Percentiles rank a stretch among this genome's conserved stretches.
These are phyloP conservation scores for Saccharomyces mikatae DNA, from an alignment of 805 yeast genomes.

Conservation along the genomic window DNA sequence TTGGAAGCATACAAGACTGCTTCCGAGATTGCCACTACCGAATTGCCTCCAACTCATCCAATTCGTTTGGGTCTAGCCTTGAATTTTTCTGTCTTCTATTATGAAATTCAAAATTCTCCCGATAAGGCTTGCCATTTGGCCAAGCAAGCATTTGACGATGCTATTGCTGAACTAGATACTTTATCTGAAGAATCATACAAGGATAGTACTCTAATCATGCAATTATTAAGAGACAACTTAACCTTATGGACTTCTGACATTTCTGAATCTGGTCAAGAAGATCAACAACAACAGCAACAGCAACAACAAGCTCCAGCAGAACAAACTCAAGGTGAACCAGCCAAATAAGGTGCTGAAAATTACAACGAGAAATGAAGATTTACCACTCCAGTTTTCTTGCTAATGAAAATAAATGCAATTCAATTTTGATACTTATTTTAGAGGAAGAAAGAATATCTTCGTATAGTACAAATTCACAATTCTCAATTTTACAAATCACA, in stretches of 20 bases:
- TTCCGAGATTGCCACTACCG: constrained; percentile 89
- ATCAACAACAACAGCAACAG: constrained; percentile 26
- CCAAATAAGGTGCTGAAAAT: constrained; percentile 4
- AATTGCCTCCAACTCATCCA: constrained; percentile 95
- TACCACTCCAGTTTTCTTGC: not conserved
- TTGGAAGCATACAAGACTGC: constrained; percentile 90
- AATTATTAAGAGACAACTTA: constrained; percentile 91
- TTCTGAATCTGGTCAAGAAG: constrained; percentile 67
- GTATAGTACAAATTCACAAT: not conserved
- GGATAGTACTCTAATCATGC: constrained; percentile 96
- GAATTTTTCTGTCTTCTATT: constrained; percentile 94
- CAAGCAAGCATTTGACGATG: constrained; percentile 96
- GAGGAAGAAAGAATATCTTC: not conserved
- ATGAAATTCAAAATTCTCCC: constrained; percentile 93
- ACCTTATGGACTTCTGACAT: constrained; percentile 93
- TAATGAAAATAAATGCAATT: not conserved
- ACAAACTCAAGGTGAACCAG: constrained; percentile 20
- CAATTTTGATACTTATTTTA: not conserved
- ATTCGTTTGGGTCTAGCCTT: constrained; percentile 93
- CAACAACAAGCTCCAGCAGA: constrained; percentile 5
- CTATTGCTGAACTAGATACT: constrained; percentile 95
- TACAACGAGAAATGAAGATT: not conserved
- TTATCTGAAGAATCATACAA: constrained; percentile 94
- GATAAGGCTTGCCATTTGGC: constrained; percentile 97
- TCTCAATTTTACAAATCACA: not conserved